These are phyloP conservation scores for Heterobasidion occidentale DNA, from an alignment of 1,284 basidiomycete genomes.

Conservation along the genomic window DNA sequence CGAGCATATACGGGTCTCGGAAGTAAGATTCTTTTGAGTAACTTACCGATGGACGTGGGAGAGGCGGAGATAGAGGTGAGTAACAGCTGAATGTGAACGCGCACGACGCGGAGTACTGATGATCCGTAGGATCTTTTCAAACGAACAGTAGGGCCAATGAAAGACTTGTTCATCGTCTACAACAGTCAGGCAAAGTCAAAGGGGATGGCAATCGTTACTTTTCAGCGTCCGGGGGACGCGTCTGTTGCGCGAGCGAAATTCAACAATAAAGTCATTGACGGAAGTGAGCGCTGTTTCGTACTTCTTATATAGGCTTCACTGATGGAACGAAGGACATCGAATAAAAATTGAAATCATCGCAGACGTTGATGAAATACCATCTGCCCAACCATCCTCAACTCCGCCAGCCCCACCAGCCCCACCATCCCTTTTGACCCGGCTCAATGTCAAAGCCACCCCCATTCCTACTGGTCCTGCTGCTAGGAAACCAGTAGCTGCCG, in stretches of 20 bases:
- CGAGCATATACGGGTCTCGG: constrained; percentile 25
- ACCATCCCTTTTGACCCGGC: constrained; percentile 27
- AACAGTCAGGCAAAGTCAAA: constrained; percentile 65
- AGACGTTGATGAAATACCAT: constrained; percentile 26
- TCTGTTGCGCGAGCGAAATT: constrained; percentile 53
- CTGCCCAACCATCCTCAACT: constrained; percentile 11
- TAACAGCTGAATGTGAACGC: constrained; percentile 1
- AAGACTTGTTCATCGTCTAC: constrained; percentile 60
- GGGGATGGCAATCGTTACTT: constrained; percentile 67
- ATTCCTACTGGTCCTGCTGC: background rate
- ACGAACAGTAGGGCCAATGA: constrained; percentile 67
- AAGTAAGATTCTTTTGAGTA: constrained; percentile 64
- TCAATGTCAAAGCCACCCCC: background rate
- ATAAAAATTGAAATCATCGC: constrained; percentile 63
- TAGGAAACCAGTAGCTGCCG: background rate
- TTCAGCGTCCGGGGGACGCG: constrained; percentile 55
- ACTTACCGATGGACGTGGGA: constrained; percentile 60
- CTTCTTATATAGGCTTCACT: background rate
- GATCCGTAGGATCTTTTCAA: constrained; percentile 53
- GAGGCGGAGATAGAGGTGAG: constrained; percentile 63
- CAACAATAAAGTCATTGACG: constrained; percentile 68
- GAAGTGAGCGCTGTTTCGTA: constrained; percentile 42
- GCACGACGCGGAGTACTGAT: background rate
- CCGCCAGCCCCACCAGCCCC: constrained; percentile 10
- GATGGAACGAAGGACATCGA: constrained; percentile 40